Evolutionary conservation across 768 basidiomycete genomes (phyloP).

Genomic region (Leucosporidium scottii): DNA sequence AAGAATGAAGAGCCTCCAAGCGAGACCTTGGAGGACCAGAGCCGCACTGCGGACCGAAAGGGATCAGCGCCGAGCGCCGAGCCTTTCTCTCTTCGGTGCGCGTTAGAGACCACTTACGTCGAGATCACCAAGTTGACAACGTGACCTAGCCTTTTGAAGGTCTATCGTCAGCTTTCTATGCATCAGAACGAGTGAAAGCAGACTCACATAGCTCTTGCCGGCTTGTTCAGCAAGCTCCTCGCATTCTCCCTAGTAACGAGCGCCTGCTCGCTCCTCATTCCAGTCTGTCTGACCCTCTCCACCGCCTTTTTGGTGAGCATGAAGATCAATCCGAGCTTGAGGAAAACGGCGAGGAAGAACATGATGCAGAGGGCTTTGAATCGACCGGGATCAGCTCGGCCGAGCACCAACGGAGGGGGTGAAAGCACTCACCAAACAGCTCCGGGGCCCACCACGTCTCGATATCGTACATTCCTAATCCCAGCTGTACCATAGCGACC

Average conservation of each 20-base stretch:
- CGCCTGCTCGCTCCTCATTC: not conserved
- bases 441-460: no score
- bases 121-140: not conserved
- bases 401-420: no score
- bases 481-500: no score
- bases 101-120: not conserved
- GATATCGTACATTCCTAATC: no score
- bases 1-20: slow-evolving; percentile 7
- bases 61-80: not conserved
- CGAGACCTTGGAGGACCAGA: slow-evolving; percentile 1
- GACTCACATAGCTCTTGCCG: slow-evolving; percentile 5
- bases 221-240: not conserved
- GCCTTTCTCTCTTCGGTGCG: not conserved
- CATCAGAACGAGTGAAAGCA: no score
- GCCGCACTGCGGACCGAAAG: not conserved
- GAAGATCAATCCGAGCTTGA: not conserved
- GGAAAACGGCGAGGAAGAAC: not conserved
- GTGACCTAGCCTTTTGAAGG: not conserved
- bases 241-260: not conserved
- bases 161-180: not conserved
- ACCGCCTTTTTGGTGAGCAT: not conserved
- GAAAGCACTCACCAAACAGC: no score
- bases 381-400: no score
- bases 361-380: not conserved
- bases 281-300: not conserved